These are phyloP conservation scores for Podila verticillata DNA, from an alignment of 192 early-diverging fungal genomes.

Conservation along the genomic window DNA sequence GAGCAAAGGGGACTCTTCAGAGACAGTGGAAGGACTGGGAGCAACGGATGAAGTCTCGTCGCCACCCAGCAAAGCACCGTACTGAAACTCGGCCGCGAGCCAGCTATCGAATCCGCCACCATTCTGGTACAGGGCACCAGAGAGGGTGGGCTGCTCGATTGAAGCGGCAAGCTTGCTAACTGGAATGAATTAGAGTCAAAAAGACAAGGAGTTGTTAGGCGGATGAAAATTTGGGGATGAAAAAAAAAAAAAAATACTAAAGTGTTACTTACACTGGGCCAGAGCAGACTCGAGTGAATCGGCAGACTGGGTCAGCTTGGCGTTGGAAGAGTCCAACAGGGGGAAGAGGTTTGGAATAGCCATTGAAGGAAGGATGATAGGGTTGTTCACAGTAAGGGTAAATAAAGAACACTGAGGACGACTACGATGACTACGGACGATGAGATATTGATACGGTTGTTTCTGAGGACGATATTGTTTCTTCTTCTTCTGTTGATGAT, in stretches of 20 bases:
- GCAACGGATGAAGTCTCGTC: constrained; percentile 8
- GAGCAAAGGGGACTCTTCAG: constrained; percentile 11
- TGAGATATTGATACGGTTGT: not conserved
- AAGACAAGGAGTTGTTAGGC: not conserved
- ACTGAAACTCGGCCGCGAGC: constrained; percentile 26
- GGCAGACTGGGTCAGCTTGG: constrained; percentile 19
- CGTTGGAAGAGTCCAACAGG: constrained; percentile 9
- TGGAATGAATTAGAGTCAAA: not conserved
- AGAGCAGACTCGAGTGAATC: constrained; percentile 38
- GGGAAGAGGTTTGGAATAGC: constrained; percentile 17
- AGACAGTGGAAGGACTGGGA: constrained; percentile 5
- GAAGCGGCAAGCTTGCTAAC: constrained; percentile 37
- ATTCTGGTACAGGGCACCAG: not conserved
- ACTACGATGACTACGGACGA: not conserved
- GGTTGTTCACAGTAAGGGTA: constrained; percentile 2
- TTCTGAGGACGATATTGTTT: not conserved
- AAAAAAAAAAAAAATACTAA: not conserved
- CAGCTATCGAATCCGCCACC: constrained; percentile 31
- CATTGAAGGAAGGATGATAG: constrained; percentile 1
- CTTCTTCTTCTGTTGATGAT: not conserved
- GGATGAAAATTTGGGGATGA: not conserved
- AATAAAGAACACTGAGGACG: not conserved
- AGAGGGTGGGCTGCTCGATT: not conserved
- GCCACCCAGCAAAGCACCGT: constrained; percentile 2
- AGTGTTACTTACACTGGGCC: constrained; percentile 28